These are phyloP conservation scores for Kodamaea fukazawae DNA, from an alignment of 805 yeast genomes.

Conservation along the genomic window DNA sequence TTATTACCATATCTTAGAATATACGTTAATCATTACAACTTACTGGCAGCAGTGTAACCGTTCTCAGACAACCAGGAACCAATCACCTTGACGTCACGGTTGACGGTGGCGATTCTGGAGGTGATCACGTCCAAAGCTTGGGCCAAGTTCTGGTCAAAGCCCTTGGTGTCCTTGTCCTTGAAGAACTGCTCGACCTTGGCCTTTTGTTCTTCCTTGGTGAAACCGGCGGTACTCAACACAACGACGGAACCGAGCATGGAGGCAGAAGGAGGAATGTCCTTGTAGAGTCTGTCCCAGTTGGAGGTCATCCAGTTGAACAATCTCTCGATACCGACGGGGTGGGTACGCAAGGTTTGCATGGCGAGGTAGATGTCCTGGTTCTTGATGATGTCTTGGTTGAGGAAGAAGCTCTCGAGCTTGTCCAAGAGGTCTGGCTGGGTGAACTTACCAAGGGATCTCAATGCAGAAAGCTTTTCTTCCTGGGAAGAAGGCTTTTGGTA, in stretches of 20 bases:
- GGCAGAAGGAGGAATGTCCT: conserved; percentile 75
- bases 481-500: conserved; percentile 59
- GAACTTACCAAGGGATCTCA: conserved; percentile 66
- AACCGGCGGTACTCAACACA: conserved; percentile 55
- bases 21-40: conserved; percentile 4
- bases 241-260: conserved; percentile 79
- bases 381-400: conserved; percentile 56
- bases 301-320: conserved; percentile 70
- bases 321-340: conserved; percentile 61
- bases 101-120: conserved; percentile 56
- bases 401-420: conserved; percentile 54
- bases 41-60: conserved; percentile 22
- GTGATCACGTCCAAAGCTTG: conserved; percentile 61
- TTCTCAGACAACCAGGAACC: conserved; percentile 46
- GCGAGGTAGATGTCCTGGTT: conserved; percentile 76
- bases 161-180: conserved; percentile 53
- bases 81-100: conserved; percentile 50
- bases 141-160: conserved; percentile 62
- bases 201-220: conserved; percentile 54
- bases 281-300: conserved; percentile 70
- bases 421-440: conserved; percentile 49
- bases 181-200: conserved; percentile 52
- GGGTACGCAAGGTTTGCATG: conserved; percentile 66
- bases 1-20: background rate
- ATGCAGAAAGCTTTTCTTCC: conserved; percentile 69